These are phyloP conservation scores for Tetracladium maxilliforme DNA, from an alignment of 2,329 filamentous ascomycete genomes.

Conservation along the genomic window DNA sequence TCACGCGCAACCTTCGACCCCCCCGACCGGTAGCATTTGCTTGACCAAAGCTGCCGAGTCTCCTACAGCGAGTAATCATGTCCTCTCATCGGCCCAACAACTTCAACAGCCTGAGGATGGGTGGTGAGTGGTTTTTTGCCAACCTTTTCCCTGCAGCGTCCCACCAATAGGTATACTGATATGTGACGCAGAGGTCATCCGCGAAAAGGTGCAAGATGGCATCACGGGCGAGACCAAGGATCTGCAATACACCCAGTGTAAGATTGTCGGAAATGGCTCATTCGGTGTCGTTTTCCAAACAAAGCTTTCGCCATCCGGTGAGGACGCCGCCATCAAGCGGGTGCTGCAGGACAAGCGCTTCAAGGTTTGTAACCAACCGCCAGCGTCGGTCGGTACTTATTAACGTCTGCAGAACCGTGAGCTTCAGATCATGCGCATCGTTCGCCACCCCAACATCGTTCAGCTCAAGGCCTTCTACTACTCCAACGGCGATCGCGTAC, in stretches of 20 bases:
- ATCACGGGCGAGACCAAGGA: slow-evolving; percentile 93
- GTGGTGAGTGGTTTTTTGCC: slow-evolving; percentile 47
- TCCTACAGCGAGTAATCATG: slow-evolving; percentile 39
- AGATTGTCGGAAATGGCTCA: slow-evolving; percentile 97
- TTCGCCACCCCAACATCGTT: slow-evolving; percentile 96
- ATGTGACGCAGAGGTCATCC: slow-evolving; percentile 67
- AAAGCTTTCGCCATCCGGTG: slow-evolving; percentile 91
- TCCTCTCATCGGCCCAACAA: slow-evolving; percentile 81
- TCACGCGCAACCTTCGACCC: no score
- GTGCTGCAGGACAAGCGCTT: slow-evolving; percentile 98
- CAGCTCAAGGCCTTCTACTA: slow-evolving; percentile 99
- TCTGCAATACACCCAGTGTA: slow-evolving; percentile 97
- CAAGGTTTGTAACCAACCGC: slow-evolving; percentile 52
- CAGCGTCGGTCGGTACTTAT: slow-evolving; percentile 10
- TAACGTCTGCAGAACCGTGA: slow-evolving; percentile 68
- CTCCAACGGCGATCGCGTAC: slow-evolving; percentile 93
- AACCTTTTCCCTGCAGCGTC: slow-evolving; percentile 17
- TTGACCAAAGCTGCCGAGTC: neutral
- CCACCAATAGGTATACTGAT: slow-evolving; percentile 11
- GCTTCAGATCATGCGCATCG: slow-evolving; percentile 98
- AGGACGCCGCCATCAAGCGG: slow-evolving; percentile 97
- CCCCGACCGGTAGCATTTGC: no score
- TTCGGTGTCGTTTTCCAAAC: slow-evolving; percentile 99
- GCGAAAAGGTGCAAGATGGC: slow-evolving; percentile 97
- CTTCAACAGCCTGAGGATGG: slow-evolving; percentile 85